Conservation (phyloP, 345 rosid genomes). For the Chamaenerion angustifolium region DNA sequence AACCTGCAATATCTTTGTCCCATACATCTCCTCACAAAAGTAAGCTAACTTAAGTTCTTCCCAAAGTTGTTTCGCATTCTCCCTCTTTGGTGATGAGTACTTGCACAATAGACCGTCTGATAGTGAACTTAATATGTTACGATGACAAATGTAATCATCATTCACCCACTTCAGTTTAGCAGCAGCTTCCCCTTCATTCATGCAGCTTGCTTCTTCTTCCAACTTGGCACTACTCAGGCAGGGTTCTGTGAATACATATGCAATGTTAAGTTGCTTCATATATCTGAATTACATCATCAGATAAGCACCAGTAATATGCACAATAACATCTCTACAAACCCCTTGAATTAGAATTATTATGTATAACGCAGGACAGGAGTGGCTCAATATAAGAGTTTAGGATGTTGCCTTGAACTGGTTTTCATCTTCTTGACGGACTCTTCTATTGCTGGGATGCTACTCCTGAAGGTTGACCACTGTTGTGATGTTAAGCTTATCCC, state of each 20-base stretch:
- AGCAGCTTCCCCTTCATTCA: slow-evolving; percentile 25
- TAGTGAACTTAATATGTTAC: slow-evolving; percentile 45
- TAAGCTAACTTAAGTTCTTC: slow-evolving; percentile 58
- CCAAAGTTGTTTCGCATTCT: slow-evolving; percentile 70
- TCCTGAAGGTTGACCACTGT: slow-evolving; percentile 44
- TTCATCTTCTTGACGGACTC: slow-evolving; percentile 38
- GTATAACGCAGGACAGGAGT: no score
- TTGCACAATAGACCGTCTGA: slow-evolving; percentile 51
- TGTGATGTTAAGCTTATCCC: slow-evolving; percentile 42
- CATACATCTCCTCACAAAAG: slow-evolving; percentile 36
- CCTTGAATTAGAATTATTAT: no score
- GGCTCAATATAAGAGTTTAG: neutral
- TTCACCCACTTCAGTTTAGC: slow-evolving; percentile 35
- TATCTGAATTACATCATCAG: no score
- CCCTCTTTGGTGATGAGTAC: slow-evolving; percentile 29
- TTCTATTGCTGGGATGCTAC: slow-evolving; percentile 38
- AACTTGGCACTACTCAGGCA: slow-evolving; percentile 18
- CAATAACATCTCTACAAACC: no score
- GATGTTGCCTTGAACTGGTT: slow-evolving; percentile 39
- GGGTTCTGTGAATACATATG: slow-evolving; percentile 48
- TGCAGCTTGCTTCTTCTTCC: slow-evolving; percentile 16
- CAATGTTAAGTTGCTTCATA: slow-evolving; percentile 42
- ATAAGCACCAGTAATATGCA: no score
- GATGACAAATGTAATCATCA: slow-evolving; percentile 58
- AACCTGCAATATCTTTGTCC: slow-evolving; percentile 51